phyloP scores from a whole-genome alignment of 164 flowering plant species.

The Akebia trifoliata region DNA sequence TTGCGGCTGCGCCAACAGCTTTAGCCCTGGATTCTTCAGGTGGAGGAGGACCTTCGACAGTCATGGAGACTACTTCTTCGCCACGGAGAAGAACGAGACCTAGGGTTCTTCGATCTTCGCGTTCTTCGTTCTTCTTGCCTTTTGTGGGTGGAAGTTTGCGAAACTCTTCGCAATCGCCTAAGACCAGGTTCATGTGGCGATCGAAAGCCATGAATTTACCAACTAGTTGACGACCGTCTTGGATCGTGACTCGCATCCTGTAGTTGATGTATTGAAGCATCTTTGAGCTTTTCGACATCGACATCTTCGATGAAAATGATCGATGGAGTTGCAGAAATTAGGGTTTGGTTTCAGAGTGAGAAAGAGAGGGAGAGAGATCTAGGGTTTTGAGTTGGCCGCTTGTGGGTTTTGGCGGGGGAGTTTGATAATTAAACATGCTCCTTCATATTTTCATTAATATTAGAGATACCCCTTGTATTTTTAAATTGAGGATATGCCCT shows the following conservation, averaged over 20 bases:
- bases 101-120: slow-evolving; percentile 88
- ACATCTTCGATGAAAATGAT: slow-evolving; percentile 64
- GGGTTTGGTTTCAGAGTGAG: no score
- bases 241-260: slow-evolving; percentile 96
- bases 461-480: no score
- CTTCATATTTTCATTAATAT: no score
- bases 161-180: slow-evolving; percentile 97
- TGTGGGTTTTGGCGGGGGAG: no score
- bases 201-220: slow-evolving; percentile 99
- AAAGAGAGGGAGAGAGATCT: no score
- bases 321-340: no score
- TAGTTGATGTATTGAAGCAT: slow-evolving; percentile 97
- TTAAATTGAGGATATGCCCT: no score
- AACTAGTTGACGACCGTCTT: slow-evolving; percentile 91
- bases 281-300: slow-evolving; percentile 98
- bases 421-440: no score
- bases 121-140: slow-evolving; percentile 59
- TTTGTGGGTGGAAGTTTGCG: slow-evolving; percentile 85
- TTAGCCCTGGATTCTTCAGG: slow-evolving; percentile 89
- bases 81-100: slow-evolving; percentile 93
- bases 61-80: slow-evolving; percentile 95
- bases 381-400: no score
- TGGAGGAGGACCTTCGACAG: slow-evolving; percentile 99
- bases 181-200: slow-evolving; percentile 97
- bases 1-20: slow-evolving; percentile 52